Base-by-base conservation (phyloP, 257 asterid species). In the Lavandula angustifolia region DNA sequence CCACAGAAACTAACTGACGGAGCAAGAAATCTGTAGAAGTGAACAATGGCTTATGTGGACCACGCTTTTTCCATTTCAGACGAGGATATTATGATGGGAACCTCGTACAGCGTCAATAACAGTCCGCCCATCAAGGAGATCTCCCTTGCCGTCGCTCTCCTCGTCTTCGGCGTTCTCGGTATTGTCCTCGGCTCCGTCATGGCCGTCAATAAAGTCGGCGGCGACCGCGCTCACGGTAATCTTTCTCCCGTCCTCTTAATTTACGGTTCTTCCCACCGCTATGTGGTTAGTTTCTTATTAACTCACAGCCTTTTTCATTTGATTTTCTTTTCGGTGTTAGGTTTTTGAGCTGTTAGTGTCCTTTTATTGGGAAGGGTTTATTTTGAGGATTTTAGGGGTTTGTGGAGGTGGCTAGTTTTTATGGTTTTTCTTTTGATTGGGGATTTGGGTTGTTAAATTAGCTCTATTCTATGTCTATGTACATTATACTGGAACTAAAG, bases 11-110 rank as follows among this genome's bases (percentile, higher is more conserved):
- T 1, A 52, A 29, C 31, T 62, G 13, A 42, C 46, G 73, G 56
- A 13, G 9, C 27, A 22, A 22, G 27, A 22, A 22, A 22, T 22
- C 27, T 22, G 2, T 42, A 11, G 29, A 18, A 54, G 17, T 16
- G 7, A 57, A 11, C 32, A 13, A 92, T 94, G 99, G 99, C 99
- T 49, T 94, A 94, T 47, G 97, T 89, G 13, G 97, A 89, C 87
- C 99, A 94, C 76, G 91, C 99, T 4, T 94, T 94, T 76, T 94
- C 99, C 77, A 89, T 94, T 22, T 85, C 99, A 57, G 99, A 94
- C 64, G 99, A 94, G 73, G 99, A 94, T 71, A 82, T 94, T 50
- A 87, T 94, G 96, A 83, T 94, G 94, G 99, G 76, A 9, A 70
- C 94, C 54, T 73, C 96, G 2, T 91, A 85, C 75, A 72, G 72